A percentile compares a stretch with the other conserved stretches of the same genome.
Evolutionary conservation across 495 filamentous ascomycete species (phyloP).

Genomic region (Aspergillus biplanus): DNA sequence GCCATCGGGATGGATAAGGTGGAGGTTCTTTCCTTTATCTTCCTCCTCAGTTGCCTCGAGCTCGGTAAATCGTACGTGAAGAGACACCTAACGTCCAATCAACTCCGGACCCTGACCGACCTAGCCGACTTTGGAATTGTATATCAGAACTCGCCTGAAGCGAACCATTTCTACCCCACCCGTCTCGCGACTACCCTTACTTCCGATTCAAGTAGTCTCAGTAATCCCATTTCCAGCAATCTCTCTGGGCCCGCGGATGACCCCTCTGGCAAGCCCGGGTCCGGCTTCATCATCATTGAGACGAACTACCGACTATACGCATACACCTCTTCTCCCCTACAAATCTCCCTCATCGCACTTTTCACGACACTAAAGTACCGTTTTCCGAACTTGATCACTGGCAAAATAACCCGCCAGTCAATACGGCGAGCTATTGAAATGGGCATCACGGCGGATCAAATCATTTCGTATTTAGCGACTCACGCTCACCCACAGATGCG

Average conservation of each 20-base stretch:
- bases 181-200: constrained; percentile 94
- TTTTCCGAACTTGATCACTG: constrained; percentile 89
- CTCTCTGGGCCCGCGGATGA: constrained; percentile 39
- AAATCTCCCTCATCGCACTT: constrained; percentile 91
- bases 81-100: constrained; percentile 72
- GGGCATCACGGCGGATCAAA: constrained; percentile 94
- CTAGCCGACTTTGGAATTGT: constrained; percentile 91
- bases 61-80: constrained; percentile 89
- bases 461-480: constrained; percentile 82
- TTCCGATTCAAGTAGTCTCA: constrained; percentile 68
- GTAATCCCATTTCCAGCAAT: constrained; percentile 44
- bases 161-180: constrained; percentile 86
- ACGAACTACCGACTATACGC: constrained; percentile 99
- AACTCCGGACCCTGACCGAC: constrained; percentile 82
- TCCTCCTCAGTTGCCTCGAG: constrained; percentile 91
- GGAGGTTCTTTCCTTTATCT: constrained; percentile 93
- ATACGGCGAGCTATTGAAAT: constrained; percentile 82
- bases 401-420: constrained; percentile 82
- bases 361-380: constrained; percentile 84
- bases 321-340: constrained; percentile 88
- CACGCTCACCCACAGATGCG: constrained; percentile 94
- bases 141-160: constrained; percentile 63
- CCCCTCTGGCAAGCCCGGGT: constrained; percentile 49
- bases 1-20: constrained; percentile 79
- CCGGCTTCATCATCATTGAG: constrained; percentile 91